Percentiles rank a stretch among this genome's conserved stretches.
These are phyloP conservation scores for Cladochytrium tenue DNA, from an alignment of 371 early-diverging fungal genomes.

Conservation along the genomic window DNA sequence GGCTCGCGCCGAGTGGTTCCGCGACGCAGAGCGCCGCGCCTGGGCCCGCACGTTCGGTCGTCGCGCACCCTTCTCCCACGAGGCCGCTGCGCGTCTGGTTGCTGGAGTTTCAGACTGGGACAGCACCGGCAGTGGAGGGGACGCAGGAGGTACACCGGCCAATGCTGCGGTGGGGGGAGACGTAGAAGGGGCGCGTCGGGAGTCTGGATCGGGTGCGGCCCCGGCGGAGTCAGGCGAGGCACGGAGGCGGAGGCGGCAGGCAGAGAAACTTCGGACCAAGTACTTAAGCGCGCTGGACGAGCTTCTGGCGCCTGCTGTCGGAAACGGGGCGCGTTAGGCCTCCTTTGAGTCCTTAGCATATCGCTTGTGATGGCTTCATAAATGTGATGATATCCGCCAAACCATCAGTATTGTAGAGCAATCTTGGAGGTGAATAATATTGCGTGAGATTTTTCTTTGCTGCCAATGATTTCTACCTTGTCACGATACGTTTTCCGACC, in stretches of 20 bases:
- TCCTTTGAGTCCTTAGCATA: too few species aligned
- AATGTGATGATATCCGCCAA: too few species aligned
- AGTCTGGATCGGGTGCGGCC: not conserved
- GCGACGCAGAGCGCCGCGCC: not conserved
- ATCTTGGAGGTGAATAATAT: too few species aligned
- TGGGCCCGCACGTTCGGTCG: not conserved
- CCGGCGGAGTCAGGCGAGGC: not conserved
- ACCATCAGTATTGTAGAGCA: too few species aligned
- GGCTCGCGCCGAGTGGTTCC: too few species aligned
- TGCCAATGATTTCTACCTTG: too few species aligned
- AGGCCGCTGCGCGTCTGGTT: not conserved
- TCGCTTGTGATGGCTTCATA: too few species aligned
- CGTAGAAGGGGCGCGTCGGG: not conserved
- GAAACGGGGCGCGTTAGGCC: too few species aligned
- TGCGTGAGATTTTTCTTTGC: too few species aligned
- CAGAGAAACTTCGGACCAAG: not conserved
- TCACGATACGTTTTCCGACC: too few species aligned
- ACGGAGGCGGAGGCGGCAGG: not conserved
- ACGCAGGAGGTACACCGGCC: not conserved
- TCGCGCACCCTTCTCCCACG: not conserved
- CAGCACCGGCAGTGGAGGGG: not conserved
- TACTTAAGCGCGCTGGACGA: not conserved
- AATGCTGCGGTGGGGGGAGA: not conserved
- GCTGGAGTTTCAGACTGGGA: not conserved
- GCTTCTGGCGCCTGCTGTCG: not conserved